These are phyloP conservation scores for Ogataea neopini DNA, from an alignment of 805 yeast genomes.

Conservation along the genomic window DNA sequence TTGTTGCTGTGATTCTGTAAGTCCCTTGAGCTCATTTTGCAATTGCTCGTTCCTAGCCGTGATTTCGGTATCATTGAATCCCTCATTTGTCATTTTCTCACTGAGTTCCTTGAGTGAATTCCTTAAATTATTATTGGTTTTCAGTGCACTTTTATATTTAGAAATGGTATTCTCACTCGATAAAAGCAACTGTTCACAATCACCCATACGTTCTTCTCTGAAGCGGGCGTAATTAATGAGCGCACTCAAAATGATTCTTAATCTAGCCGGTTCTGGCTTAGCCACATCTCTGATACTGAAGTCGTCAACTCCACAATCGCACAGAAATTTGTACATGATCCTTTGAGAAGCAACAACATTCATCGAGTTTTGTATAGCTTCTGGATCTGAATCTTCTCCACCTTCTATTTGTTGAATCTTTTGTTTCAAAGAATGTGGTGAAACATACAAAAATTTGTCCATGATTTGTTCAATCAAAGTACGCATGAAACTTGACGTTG, in stretches of 20 bases:
- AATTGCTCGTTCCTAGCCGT: constrained; percentile 53
- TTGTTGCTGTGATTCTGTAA: constrained; percentile 63
- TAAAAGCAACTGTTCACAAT: constrained; percentile 62
- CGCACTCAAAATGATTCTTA: constrained; percentile 71
- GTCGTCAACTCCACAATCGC: constrained; percentile 75
- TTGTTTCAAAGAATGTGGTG: constrained; percentile 32
- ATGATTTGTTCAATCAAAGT: constrained; percentile 36
- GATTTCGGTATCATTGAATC: constrained; percentile 42
- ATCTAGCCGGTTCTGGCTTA: constrained; percentile 72
- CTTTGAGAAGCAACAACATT: constrained; percentile 57
- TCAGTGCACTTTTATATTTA: constrained; percentile 44
- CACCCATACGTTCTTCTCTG: constrained; percentile 72
- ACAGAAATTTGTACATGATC: constrained; percentile 60
- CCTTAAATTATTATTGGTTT: constrained; percentile 41
- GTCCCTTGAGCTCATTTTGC: constrained; percentile 60
- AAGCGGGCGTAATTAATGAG: constrained; percentile 84
- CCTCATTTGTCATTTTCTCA: constrained; percentile 23
- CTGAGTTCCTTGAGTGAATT: constrained; percentile 26
- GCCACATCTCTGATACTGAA: constrained; percentile 72
- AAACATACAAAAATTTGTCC: constrained; percentile 36
- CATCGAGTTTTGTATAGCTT: constrained; percentile 40
- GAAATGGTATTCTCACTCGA: constrained; percentile 52
- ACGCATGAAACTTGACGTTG: constrained; percentile 35
- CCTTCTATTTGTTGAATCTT: constrained; percentile 27
- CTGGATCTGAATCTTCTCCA: constrained; percentile 19